Evolutionary conservation across 345 rosid species (phyloP).

Genomic region (Angophora floribunda): DNA sequence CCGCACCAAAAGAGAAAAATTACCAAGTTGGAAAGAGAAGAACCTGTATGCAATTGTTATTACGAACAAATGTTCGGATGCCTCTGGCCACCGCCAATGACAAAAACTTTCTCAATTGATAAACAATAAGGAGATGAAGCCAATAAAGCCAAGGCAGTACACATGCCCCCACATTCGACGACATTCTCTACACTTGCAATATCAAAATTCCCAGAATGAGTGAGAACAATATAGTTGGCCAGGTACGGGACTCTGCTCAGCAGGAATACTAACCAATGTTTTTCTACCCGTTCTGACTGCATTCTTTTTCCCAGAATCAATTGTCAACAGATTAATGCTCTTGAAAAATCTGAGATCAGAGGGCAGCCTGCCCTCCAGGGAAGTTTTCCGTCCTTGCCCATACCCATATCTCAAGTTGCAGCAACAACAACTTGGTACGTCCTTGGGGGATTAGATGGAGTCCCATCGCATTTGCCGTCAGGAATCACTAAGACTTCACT

Average conservation of each 20-base stretch:
- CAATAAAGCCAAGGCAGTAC: conserved; percentile 68
- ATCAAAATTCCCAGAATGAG: conserved; percentile 79
- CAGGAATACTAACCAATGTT: conserved; percentile 90
- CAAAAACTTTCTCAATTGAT: conserved; percentile 86
- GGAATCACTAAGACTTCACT: conserved; percentile 22
- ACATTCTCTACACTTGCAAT: conserved; percentile 92
- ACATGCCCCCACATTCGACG: conserved; percentile 69
- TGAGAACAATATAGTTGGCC: conserved; percentile 97
- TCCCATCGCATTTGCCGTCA: conserved; percentile 37
- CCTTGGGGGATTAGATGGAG: conserved; percentile 35
- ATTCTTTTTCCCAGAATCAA: conserved; percentile 68
- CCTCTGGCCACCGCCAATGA: conserved; percentile 91
- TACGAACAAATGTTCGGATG: conserved; percentile 2
- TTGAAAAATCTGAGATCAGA: conserved; percentile 83
- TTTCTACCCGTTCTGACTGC: conserved; percentile 92
- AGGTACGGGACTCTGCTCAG: conserved; percentile 50
- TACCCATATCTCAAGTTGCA: conserved; percentile 77
- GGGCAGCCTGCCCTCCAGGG: conserved; percentile 85
- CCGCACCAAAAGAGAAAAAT: conserved; percentile 23
- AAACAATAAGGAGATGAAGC: conserved; percentile 71
- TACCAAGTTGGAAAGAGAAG: neutral
- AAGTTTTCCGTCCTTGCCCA: conserved; percentile 74
- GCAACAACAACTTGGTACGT: conserved; percentile 81
- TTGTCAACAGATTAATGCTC: conserved; percentile 47
- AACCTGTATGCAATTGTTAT: neutral